Conservation (phyloP, 1,284 basidiomycete species). For the Apiotrichum mycotoxinovorans region DNA sequence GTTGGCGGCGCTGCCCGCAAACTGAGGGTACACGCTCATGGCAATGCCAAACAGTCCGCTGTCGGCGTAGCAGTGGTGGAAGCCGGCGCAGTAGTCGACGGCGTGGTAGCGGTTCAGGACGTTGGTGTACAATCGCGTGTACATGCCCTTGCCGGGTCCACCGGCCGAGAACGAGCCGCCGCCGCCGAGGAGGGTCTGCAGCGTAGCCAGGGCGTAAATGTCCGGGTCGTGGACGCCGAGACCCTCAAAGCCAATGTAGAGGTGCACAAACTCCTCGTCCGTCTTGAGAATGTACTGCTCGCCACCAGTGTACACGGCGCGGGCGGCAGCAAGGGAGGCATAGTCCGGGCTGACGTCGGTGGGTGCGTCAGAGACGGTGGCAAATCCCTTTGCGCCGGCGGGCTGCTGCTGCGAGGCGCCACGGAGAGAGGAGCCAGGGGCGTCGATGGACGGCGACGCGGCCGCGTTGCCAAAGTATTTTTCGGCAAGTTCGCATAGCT, state of each 20-base stretch:
- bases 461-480: conserved; percentile 73
- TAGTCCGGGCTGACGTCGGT: conserved; percentile 35
- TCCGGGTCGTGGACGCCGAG: conserved; percentile 89
- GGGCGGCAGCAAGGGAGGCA: conserved; percentile 49
- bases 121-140: conserved; percentile 94
- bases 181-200: conserved; percentile 92
- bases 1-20: conserved; percentile 66
- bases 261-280: conserved; percentile 79
- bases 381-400: conserved; percentile 58
- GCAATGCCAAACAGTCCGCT: conserved; percentile 91
- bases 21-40: conserved; percentile 74
- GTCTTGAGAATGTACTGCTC: conserved; percentile 62
- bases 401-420: conserved; percentile 56
- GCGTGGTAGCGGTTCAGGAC: conserved; percentile 92
- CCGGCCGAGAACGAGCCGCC: conserved; percentile 69
- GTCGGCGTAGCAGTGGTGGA: conserved; percentile 97
- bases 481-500: conserved; percentile 78
- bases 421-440: conserved; percentile 20
- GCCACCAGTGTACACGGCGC: conserved; percentile 81
- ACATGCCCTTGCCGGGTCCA: conserved; percentile 99
- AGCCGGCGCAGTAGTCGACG: conserved; percentile 94
- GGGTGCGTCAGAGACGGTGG: conserved; percentile 28
- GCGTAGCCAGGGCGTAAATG: conserved; percentile 88
- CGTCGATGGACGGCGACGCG: conserved; percentile 27
- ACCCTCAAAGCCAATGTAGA: conserved; percentile 91